Evolutionary conservation across 2,329 filamentous ascomycete genomes (phyloP), one percentile per base, ranked within the genome.

Genomic region (Dothidotthia symphoricarpi): DNA sequence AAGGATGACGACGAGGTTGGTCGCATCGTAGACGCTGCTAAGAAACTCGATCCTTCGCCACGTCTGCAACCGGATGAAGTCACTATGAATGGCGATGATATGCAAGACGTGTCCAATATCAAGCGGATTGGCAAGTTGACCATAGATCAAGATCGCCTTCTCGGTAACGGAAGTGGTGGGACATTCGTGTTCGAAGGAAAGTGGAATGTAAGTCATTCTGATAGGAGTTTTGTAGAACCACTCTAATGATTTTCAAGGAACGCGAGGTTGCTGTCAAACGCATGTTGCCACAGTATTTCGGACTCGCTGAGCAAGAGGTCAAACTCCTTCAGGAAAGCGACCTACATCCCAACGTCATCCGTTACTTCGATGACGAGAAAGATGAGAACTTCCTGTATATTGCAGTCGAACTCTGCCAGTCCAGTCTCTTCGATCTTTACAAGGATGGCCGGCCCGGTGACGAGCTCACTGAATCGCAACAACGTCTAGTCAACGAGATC

Each of bases 231-330:
- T 27, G n/a, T 17, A 8, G 16, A 27, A 24, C 26, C 13, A 29
- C 35, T 36, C 41, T 54, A 41, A 53, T 28, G 16, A 22, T 6
- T 15, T 8, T 17, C 1, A 16, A 73, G 64, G 89, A 89, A 16
- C 84, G 90, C 34, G 85, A 90, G 29, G 91, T 98, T 16, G 93
- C 93, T 1, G 88, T 98, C 31, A 98, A 98, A 74, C 82, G 93
- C 24, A 95, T 98, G 88, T 75, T 97, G 44, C 88, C 91, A 24
- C 88, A 95, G 53, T 96, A 96, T 57, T 96, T 90, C 63, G 91
- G 95, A 49, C 87, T 98, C 53, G 93, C 93, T 0, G 89, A 88
- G 9, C 89, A 95, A 57, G 93, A 98, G 69, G 95, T 95, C 1
- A 85, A 85, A 43, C 75, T 97, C 35, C 71, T 98, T 9, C 80